phyloP scores from a whole-genome alignment of 1,284 basidiomycete species.

The Termitomyces sp. region DNA sequence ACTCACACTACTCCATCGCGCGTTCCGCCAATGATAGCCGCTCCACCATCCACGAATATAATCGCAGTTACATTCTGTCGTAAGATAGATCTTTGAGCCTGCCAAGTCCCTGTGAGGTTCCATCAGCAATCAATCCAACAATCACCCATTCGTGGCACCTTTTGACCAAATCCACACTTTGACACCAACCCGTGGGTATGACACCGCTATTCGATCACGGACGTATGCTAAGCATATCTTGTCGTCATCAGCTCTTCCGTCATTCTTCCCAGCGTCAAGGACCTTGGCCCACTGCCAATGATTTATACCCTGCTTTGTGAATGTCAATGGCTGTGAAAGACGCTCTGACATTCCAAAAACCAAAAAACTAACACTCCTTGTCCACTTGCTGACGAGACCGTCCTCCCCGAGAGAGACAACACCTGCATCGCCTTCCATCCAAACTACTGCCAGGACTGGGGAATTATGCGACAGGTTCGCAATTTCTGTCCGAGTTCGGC shows the following conservation, averaged over 20 bases:
- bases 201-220: constrained; percentile 55
- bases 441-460: constrained; percentile 41
- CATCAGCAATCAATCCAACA: constrained; percentile 1
- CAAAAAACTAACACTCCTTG: constrained; percentile 37
- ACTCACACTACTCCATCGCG: constrained; percentile 62
- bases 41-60: constrained; percentile 55
- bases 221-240: constrained; percentile 50
- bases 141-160: constrained; percentile 32
- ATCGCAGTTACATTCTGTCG: constrained; percentile 58
- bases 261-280: constrained; percentile 39
- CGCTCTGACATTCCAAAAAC: background rate
- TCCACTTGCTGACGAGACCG: constrained; percentile 57
- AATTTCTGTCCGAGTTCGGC: constrained; percentile 33
- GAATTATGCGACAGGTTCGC: constrained; percentile 36
- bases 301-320: constrained; percentile 35
- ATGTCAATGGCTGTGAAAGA: background rate
- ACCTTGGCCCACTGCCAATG: constrained; percentile 56
- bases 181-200: constrained; percentile 51
- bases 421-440: constrained; percentile 52
- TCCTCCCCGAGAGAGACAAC: constrained; percentile 51
- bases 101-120: constrained; percentile 45
- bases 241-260: constrained; percentile 29
- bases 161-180: constrained; percentile 60
- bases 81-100: constrained; percentile 50
- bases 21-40: constrained; percentile 60